Conservation (phyloP, 176 grass and related monocot genomes). For the Carex scoparia region DNA sequence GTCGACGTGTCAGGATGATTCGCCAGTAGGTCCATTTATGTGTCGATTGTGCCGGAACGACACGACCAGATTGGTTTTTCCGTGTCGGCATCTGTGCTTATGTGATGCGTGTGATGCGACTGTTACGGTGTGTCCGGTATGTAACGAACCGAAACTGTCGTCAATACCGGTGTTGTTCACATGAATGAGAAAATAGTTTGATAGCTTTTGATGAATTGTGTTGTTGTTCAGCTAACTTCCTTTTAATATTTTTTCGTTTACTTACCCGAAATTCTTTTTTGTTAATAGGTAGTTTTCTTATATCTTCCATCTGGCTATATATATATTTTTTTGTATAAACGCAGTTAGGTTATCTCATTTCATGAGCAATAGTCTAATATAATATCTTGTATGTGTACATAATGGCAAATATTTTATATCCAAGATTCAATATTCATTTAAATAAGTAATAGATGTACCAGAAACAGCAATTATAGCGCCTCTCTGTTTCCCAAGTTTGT, state of each 20-base stretch:
- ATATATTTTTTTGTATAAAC: background rate
- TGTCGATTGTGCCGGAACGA: constrained; percentile 8
- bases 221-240: constrained; percentile 14
- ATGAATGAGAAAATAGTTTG: background rate
- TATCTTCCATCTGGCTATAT: background rate
- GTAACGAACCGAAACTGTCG: background rate
- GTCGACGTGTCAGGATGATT: background rate
- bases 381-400: background rate
- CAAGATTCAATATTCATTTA: background rate
- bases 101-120: constrained; percentile 5
- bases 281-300: background rate
- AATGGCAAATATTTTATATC: background rate
- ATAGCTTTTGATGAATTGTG: background rate
- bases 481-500: background rate
- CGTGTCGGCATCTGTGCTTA: constrained; percentile 17
- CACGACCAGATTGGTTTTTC: background rate
- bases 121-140: background rate
- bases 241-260: background rate
- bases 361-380: background rate
- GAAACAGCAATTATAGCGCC: background rate
- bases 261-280: background rate
- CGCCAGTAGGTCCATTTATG: background rate
- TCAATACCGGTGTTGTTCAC: constrained; percentile 3
- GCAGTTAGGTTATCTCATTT: background rate
- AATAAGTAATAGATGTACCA: background rate